These are phyloP conservation scores for Aspergillus fischeri DNA, from an alignment of 2,329 filamentous ascomycete species.

Conservation along the genomic window DNA sequence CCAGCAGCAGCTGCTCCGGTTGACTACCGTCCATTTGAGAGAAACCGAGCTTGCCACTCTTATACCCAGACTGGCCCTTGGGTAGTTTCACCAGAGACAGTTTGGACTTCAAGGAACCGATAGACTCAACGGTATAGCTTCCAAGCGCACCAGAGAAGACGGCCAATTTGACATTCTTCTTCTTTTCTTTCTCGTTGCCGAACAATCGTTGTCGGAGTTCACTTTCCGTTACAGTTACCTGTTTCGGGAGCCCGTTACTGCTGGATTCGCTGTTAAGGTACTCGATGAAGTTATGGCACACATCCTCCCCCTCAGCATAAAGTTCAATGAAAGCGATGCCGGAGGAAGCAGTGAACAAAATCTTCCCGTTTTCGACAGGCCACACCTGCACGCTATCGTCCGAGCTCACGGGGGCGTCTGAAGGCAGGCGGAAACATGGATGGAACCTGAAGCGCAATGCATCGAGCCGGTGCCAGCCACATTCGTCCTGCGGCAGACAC, in stretches of 20 bases:
- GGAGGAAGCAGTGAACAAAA: slow-evolving; percentile 72
- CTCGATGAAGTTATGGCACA: slow-evolving; percentile 78
- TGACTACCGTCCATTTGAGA: slow-evolving; percentile 67
- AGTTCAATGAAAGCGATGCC: slow-evolving; percentile 86
- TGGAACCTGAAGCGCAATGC: slow-evolving; percentile 84
- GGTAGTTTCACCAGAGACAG: slow-evolving; percentile 69
- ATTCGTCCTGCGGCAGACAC: slow-evolving; percentile 75
- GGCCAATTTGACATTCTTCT: slow-evolving; percentile 61
- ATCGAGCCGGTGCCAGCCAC: slow-evolving; percentile 86
- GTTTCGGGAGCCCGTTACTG: slow-evolving; percentile 60
- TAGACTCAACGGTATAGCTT: slow-evolving; percentile 71
- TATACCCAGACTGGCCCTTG: slow-evolving; percentile 69
- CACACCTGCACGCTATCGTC: slow-evolving; percentile 83
- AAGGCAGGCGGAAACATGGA: slow-evolving; percentile 80
- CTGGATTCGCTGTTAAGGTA: slow-evolving; percentile 61
- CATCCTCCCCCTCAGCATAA: slow-evolving; percentile 71
- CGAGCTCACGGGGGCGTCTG: slow-evolving; percentile 59
- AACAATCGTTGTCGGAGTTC: slow-evolving; percentile 69
- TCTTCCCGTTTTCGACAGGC: slow-evolving; percentile 71
- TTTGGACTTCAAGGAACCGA: slow-evolving; percentile 67
- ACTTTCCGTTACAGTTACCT: slow-evolving; percentile 69
- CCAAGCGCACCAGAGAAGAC: slow-evolving; percentile 75
- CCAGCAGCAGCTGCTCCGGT: slow-evolving; percentile 69
- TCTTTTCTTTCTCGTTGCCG: slow-evolving; percentile 63
- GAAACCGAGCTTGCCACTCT: slow-evolving; percentile 68